These are phyloP conservation scores for Moesziomyces aphidis DNA, from an alignment of 1,284 basidiomycete genomes.

Conservation along the genomic window DNA sequence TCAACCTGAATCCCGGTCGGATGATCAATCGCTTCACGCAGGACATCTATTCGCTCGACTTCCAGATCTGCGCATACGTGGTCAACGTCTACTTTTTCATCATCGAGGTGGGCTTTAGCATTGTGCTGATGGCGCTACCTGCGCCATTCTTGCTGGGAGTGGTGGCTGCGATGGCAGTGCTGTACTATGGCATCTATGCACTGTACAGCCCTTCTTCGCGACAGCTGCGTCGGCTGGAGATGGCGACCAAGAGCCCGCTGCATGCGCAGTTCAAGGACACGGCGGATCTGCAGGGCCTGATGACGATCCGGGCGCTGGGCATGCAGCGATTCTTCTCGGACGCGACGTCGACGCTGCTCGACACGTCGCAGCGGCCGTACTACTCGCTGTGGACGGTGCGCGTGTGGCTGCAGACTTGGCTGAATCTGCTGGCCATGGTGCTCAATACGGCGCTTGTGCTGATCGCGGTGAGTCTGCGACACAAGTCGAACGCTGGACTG, in stretches of 20 bases:
- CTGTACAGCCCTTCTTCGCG: slow-evolving; percentile 42
- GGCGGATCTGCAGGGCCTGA: slow-evolving; percentile 24
- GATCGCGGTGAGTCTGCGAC: slow-evolving; percentile 35
- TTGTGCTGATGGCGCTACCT: slow-evolving; percentile 22
- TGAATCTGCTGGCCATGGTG: slow-evolving; percentile 27
- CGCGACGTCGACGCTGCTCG: slow-evolving; percentile 15
- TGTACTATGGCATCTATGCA: slow-evolving; percentile 15
- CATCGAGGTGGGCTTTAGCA: slow-evolving; percentile 11
- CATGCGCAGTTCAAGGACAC: slow-evolving; percentile 36
- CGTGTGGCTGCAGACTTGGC: slow-evolving; percentile 36
- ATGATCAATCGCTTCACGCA: slow-evolving; percentile 52
- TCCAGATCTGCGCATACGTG: slow-evolving; percentile 8
- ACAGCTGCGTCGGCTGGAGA: slow-evolving; percentile 44
- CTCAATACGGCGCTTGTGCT: slow-evolving; percentile 42
- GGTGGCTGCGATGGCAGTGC: slow-evolving; percentile 6
- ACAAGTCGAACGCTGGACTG: slow-evolving; percentile 28
- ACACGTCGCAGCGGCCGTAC: slow-evolving; percentile 33
- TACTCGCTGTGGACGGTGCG: slow-evolving; percentile 38
- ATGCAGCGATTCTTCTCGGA: slow-evolving; percentile 13
- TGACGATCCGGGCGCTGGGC: slow-evolving; percentile 35
- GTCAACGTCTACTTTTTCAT: slow-evolving; percentile 11
- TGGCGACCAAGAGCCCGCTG: slow-evolving; percentile 40
- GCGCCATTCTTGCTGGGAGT: slow-evolving; percentile 27
- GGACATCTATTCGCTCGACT: slow-evolving; percentile 46
- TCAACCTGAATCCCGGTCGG: slow-evolving; percentile 30